Evolutionary conservation across 1,139 yeast species (phyloP).

Genomic region (Protomyces arabidopsidicola): DNA sequence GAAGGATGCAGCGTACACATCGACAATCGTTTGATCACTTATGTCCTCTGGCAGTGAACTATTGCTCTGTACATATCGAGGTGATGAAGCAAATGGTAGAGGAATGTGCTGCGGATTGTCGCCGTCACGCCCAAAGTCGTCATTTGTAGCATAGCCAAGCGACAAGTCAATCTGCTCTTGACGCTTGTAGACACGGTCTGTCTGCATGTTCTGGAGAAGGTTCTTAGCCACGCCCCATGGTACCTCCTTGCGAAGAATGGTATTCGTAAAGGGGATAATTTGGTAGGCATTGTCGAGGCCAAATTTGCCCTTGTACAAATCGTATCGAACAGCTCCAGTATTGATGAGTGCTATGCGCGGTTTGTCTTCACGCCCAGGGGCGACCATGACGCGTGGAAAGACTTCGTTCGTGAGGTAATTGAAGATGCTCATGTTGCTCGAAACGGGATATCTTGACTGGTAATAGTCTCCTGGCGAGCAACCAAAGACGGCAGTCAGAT

Average conservation of each 20-base stretch:
- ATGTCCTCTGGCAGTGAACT: neutral
- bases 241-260: conserved; percentile 58
- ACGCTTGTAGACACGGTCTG: conserved; percentile 3
- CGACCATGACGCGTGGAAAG: conserved; percentile 51
- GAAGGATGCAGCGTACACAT: conserved; percentile 9
- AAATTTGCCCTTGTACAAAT: conserved; percentile 77
- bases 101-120: conserved; percentile 81
- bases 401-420: conserved; percentile 56
- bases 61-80: conserved; percentile 45
- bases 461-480: conserved; percentile 61
- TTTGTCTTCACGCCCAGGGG: conserved; percentile 35
- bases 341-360: conserved; percentile 68
- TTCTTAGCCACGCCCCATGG: conserved; percentile 50
- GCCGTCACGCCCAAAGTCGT: conserved; percentile 73
- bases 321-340: conserved; percentile 87
- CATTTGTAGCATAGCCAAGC: conserved; percentile 73
- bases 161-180: conserved; percentile 28
- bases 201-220: conserved; percentile 9
- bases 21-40: neutral
- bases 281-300: conserved; percentile 76
- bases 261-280: conserved; percentile 78
- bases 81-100: conserved; percentile 56
- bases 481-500: conserved; percentile 54
- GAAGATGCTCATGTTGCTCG: conserved; percentile 57
- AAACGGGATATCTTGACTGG: conserved; percentile 64